Evolutionary conservation across 768 basidiomycete species (phyloP), one percentile per base, ranked within the genome.

Genomic region (Holtermannia corniformis): DNA sequence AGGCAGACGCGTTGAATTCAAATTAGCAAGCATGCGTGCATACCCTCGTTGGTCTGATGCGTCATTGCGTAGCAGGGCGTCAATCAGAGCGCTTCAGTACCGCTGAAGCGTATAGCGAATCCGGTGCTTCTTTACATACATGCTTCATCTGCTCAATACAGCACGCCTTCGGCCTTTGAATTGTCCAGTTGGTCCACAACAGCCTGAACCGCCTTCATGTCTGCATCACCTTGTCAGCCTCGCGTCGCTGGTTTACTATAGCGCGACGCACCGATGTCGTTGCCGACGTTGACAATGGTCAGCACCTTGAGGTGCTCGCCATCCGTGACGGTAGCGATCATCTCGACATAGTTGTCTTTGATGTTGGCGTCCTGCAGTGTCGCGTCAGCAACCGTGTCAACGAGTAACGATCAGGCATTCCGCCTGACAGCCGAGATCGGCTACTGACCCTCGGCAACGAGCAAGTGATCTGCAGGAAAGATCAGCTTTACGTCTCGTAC

Each of bases 321-420:
- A 54, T 81, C 75, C 21, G 75, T 51, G 20, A 81, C 85, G 4
- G 67, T 77, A 4, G 85, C 86, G 24, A 87, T 77, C 49, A 87
- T 73, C 67, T 88, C 86, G 44, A 84, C 73, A 56, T 73, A 86
- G 2, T 78, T 72, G 48, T 80, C 81, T 1, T 72, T 71, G 48
- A 82, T 72, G 44, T 75, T 70, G 22, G 75, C 65, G 52, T 75
- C 76, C 78, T 80, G 49, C 40, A 0, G 19, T 12, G n/a, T 44
- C 19, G 22, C 20, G 23, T 47, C 14, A 23, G 32, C 52, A 67
- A 41, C 47, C 25, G 13, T 24, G 37, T 37, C 5, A 25, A 13
- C 19, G 4, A 20, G 7, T 41, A 7, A 27, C 10, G 13, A 24
- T 37, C 47, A 22, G 24, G n/a, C n/a, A 10, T 21, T 55, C 7